Evolutionary conservation across 805 yeast genomes (phyloP).

Genomic region (Sugiyamaella chiloensis): DNA sequence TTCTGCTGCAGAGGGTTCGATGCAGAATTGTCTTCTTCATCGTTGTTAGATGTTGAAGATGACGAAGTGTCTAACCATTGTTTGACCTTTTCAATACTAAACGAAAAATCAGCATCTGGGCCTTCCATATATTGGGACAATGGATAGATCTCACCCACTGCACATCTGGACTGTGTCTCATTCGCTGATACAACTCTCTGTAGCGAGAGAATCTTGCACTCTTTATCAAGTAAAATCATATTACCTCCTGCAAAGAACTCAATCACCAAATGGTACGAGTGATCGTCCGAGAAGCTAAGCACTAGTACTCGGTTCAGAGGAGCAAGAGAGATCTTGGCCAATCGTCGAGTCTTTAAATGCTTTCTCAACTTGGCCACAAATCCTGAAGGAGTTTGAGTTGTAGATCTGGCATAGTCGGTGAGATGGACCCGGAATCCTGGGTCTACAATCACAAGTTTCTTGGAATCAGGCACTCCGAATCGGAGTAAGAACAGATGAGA

Average conservation of each 20-base stretch:
- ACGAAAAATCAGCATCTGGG: background rate
- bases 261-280: conserved; percentile 63
- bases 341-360: conserved; percentile 75
- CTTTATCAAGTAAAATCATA: conserved; percentile 69
- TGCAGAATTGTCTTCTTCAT: conserved; percentile 6
- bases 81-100: conserved; percentile 3
- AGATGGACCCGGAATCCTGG: conserved; percentile 80
- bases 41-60: background rate
- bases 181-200: conserved; percentile 70
- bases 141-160: conserved; percentile 70
- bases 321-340: conserved; percentile 69
- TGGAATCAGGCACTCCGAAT: conserved; percentile 80
- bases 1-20: conserved; percentile 7
- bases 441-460: conserved; percentile 70
- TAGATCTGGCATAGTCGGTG: conserved; percentile 77
- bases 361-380: conserved; percentile 85
- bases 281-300: conserved; percentile 79
- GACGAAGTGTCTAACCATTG: conserved; percentile 19
- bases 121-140: conserved; percentile 17
- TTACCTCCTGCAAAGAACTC: conserved; percentile 97
- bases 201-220: conserved; percentile 62
- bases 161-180: conserved; percentile 56
- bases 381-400: conserved; percentile 76
- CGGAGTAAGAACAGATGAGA: conserved; percentile 72
- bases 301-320: conserved; percentile 82